Evolutionary conservation across 1,139 yeast species (phyloP), one percentile per base, ranked within the genome.

Genomic region (Dujonia santamariae): DNA sequence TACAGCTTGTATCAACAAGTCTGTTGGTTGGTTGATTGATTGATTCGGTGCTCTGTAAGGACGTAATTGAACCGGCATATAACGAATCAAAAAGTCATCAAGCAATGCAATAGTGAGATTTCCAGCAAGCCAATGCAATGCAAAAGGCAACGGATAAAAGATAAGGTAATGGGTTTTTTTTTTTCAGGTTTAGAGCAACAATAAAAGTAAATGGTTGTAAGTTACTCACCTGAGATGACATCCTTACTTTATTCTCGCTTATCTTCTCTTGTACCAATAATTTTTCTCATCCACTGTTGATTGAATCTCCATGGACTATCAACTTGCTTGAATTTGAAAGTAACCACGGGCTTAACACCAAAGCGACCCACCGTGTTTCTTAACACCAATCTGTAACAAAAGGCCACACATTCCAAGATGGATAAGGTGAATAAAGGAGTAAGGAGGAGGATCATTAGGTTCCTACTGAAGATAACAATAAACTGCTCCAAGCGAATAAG

Each of bases 361-460:
- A 32, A 11, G 9, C 6, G n/a, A n/a, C 22, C 22, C 3, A 26
- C 16, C 7, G 19, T 28, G 21, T 15, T 11, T 7, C 35, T 19
- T 7, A 32, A 16, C 3, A 28, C 26, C 6, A 35, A 24, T 18
- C 38, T 28, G 26, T 35, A 35, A 24, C 38, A 31, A 24, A 20
- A 35, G 7, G 38, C 32, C 13, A 15, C 24, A 26, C 36, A 31
- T 26, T 35, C 38, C 21, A 35, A 31, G 3, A 28, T 15, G 3
- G 36, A 35, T 12, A 35, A 19, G n/a, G 38, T 35, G 21, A 35
- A 28, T 11, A 35, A 6, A 9, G 38, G 38, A 9, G 38, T 35
- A 19, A 35, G 32, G 15, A 35, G 3, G n/a, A 35, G 14, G 15
- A 35, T 26, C 23, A 35, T 35, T 29, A 35, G 28, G 26, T 32